Percentiles rank a stretch among this genome's conserved stretches.
Conservation (phyloP, 2,329 filamentous ascomycete species). For the Botrytis fragariae region DNA sequence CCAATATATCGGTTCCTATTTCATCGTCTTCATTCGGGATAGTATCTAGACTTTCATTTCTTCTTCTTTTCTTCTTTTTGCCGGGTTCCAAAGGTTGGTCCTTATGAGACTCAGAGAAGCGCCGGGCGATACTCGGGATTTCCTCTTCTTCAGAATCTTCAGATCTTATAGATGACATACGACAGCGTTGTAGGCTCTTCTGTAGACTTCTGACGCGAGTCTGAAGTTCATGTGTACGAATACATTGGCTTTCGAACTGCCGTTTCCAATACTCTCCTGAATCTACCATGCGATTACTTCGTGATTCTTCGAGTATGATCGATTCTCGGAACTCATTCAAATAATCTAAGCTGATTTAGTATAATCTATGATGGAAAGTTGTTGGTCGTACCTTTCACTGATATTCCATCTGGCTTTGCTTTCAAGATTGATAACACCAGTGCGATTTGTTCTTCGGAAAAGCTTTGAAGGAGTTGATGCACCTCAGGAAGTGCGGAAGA, state of each 20-base stretch:
- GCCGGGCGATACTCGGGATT: not conserved
- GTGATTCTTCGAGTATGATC: not conserved
- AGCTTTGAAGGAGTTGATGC: not conserved
- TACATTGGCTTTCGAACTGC: not conserved
- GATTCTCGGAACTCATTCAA: not conserved
- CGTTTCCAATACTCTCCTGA: slow-evolving; percentile 4
- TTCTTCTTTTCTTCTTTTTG: not conserved
- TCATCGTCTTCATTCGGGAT: not conserved
- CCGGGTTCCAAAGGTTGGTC: not conserved
- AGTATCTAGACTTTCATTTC: not conserved
- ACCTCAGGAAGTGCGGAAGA: too few relatives aligned
- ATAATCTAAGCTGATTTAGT: not conserved
- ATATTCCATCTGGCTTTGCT: not conserved
- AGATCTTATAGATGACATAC: not conserved
- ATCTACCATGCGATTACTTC: not conserved
- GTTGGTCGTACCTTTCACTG: not conserved
- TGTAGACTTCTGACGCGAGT: not conserved
- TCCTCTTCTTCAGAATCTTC: not conserved
- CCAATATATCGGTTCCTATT: not conserved
- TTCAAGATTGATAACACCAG: not conserved
- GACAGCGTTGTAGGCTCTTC: not conserved
- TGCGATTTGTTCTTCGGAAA: not conserved
- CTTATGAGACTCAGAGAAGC: not conserved
- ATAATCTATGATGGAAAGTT: too few relatives aligned
- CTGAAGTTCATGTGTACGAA: not conserved